Percentiles rank a stretch among this genome's conserved stretches.
These are phyloP conservation scores for Orobanche coerulescens DNA, from an alignment of 257 asterid species.

Conservation along the genomic window DNA sequence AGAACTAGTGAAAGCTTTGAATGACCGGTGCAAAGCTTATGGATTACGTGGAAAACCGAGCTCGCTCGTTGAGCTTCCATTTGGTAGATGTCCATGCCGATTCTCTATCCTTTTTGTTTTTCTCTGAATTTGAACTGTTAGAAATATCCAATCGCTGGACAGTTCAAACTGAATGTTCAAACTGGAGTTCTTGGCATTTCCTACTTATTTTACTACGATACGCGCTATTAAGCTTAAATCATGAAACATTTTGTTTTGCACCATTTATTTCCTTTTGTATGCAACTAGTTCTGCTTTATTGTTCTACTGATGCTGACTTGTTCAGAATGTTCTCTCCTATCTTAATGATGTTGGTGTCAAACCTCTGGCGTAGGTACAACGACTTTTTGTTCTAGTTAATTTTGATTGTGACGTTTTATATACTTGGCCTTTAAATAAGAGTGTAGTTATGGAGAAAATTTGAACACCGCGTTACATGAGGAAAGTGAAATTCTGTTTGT, in stretches of 20 bases:
- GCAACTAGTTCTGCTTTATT: constrained; percentile 8
- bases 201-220: background rate
- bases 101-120: background rate
- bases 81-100: constrained; percentile 43
- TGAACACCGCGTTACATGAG: background rate
- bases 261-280: background rate
- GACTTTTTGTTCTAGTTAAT: background rate
- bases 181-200: constrained; percentile 1
- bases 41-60: constrained; percentile 92
- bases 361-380: background rate
- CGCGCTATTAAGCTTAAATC: background rate
- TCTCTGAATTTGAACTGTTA: constrained; percentile 13
- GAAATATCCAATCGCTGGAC: background rate
- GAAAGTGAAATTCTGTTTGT: background rate
- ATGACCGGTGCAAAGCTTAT: constrained; percentile 91
- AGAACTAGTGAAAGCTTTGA: constrained; percentile 69
- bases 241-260: background rate
- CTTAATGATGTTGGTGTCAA: background rate
- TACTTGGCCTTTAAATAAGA: background rate
- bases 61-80: constrained; percentile 74
- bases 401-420: constrained; percentile 5
- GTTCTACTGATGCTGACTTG: background rate
- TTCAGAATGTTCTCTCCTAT: background rate
- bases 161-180: constrained; percentile 1
- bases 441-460: background rate